These are phyloP conservation scores for Thelephora aurantiotincta DNA, from an alignment of 768 basidiomycete genomes.

Conservation along the genomic window DNA sequence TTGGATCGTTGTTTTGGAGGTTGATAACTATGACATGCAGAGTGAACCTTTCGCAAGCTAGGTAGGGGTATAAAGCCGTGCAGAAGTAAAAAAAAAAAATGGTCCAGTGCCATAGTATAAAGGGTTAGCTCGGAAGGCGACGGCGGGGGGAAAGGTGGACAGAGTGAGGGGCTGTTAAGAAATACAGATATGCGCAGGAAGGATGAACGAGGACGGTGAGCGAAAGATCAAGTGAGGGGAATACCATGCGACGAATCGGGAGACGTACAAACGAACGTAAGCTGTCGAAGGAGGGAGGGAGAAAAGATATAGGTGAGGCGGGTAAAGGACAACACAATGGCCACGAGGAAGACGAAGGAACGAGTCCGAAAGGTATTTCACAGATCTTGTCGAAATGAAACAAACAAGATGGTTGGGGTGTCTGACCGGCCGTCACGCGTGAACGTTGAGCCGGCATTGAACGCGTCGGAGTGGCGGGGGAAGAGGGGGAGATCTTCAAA, in stretches of 20 bases:
- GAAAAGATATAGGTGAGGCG: background rate
- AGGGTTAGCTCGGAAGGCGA: background rate
- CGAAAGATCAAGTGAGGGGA: slow-evolving; percentile 5
- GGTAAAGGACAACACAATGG: background rate
- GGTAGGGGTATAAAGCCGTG: background rate
- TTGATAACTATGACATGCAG: no score
- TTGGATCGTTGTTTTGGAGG: slow-evolving; percentile 7
- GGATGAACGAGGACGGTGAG: slow-evolving; percentile 4
- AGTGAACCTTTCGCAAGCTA: background rate
- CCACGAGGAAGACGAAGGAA: slow-evolving; percentile 5
- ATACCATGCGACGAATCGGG: slow-evolving; percentile 1
- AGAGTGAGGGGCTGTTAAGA: slow-evolving; percentile 9
- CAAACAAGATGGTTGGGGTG: slow-evolving; percentile 3
- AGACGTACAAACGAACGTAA: background rate
- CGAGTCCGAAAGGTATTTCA: slow-evolving; percentile 4
- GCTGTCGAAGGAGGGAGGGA: background rate
- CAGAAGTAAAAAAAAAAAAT: background rate
- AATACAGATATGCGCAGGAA: slow-evolving; percentile 9
- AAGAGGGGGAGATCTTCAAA: slow-evolving; percentile 9
- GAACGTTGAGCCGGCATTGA: no score
- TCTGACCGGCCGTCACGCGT: background rate
- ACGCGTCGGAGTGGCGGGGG: no score
- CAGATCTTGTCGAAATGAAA: no score
- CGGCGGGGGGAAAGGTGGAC: background rate
- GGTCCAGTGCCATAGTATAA: background rate